phyloP scores from a whole-genome alignment of 2,329 filamentous ascomycete genomes.

The Thielaviopsis cerberus region DNA sequence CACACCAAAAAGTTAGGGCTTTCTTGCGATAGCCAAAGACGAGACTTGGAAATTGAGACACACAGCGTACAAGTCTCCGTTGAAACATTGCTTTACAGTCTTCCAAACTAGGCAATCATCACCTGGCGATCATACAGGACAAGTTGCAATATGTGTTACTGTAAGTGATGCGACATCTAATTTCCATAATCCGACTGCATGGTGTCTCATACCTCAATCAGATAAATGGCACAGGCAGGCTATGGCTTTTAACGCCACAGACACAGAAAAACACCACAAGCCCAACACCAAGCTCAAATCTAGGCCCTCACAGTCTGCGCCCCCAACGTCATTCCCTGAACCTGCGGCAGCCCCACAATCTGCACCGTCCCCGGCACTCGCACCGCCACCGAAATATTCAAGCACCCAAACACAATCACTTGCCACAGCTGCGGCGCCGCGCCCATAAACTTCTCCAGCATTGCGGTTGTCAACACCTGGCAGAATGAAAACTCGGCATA shows the following conservation, averaged over 20 bases:
- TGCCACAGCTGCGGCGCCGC: conserved; percentile 41
- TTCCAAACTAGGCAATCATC: background rate
- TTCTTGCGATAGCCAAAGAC: background rate
- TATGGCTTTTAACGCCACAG: too few relatives aligned
- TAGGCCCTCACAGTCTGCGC: background rate
- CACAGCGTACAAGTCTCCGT: background rate
- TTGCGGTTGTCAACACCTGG: conserved; percentile 44
- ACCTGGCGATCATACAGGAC: background rate
- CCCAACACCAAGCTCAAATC: background rate
- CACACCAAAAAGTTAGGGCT: background rate
- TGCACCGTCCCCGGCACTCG: conserved; percentile 36
- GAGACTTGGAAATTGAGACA: background rate
- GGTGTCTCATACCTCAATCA: too few relatives aligned
- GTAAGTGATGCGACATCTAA: too few relatives aligned
- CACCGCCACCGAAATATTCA: conserved; percentile 36
- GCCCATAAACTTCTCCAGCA: conserved; percentile 45
- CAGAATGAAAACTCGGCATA: conserved; percentile 66
- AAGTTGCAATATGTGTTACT: too few relatives aligned
- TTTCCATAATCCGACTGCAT: background rate
- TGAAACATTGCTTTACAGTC: background rate
- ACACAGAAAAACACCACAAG: too few relatives aligned
- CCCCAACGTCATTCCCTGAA: conserved; percentile 1
- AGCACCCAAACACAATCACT: conserved; percentile 46
- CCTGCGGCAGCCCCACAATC: conserved; percentile 32
- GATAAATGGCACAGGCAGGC: too few relatives aligned